Base-by-base conservation (phyloP, 148 eudicot genomes). In the Persicaria tinctoria region DNA sequence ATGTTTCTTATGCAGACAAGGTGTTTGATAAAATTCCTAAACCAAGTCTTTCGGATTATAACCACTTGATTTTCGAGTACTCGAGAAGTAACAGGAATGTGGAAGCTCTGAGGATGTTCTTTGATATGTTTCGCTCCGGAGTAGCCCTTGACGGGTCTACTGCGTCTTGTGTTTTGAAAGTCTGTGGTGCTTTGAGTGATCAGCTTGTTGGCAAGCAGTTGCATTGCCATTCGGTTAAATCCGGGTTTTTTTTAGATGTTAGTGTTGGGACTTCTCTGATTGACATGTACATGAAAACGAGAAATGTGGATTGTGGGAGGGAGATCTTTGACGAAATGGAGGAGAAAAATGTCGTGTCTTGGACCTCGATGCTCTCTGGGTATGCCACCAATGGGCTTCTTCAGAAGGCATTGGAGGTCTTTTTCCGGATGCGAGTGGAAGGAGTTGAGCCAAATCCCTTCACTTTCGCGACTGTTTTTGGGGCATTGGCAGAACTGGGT, bases 311-410 rank as follows among this genome's bases (percentile, higher is more conserved):
- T 72, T 87, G 82, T 46, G 97, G 90, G 47, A 69, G 71, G 78
- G 71, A 74, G 49, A 79, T 85, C 45, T 94, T 94, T 77, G 82
- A 80, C 68, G 95, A 85, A 75, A 89, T 91, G 87, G 85, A 71
- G 60, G 84, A 81, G 68, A 91, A 79, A 74, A 94, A 94, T 90
- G 97, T 91, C 17, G 93, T 94, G 74, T 80, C 98, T 68, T 94
- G 98, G 96, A 94, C 98, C 70, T 94, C 98, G 5, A 77, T 91
- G 85, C 86, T 94, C 32, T 75, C 87, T 0, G 98, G 98, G 48
- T 91, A 82, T 76, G 84, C 90, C 4, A 76, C 53, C 59, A 88
- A 85, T 74, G 88, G 90, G 71, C 71, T 86, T 69, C 77, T 82
- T 80, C 84, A 83, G 56, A 75, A 75, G 81, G 91, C 87, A 8